Percentiles rank a stretch among this genome's conserved stretches.
Evolutionary conservation across 2,329 filamentous ascomycete genomes (phyloP).

Genomic region (Microascus cirrosus): DNA sequence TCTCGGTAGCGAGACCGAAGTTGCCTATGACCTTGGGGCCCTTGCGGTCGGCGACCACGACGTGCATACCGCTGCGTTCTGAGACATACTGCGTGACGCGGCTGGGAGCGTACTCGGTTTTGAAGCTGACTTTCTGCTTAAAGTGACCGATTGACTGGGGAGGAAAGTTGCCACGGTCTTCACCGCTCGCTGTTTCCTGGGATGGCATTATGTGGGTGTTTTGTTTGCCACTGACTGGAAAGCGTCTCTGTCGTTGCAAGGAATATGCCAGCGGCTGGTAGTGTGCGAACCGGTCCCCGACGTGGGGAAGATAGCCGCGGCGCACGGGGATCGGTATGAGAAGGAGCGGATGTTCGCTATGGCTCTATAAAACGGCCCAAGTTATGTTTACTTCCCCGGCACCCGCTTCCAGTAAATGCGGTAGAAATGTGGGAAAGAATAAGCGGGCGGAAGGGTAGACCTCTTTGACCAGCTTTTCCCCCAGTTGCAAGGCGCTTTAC

Average conservation of each 20-base stretch:
- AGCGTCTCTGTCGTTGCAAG: background rate
- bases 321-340: background rate
- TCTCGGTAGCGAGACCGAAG: constrained; percentile 92
- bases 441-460: background rate
- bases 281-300: background rate
- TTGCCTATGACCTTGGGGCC: constrained; percentile 94
- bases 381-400: background rate
- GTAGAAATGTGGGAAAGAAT: background rate
- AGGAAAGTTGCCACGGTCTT: background rate
- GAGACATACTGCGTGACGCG: constrained; percentile 94
- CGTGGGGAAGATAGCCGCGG: background rate
- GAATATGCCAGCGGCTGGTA: background rate
- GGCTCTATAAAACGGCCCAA: background rate
- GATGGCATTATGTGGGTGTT: background rate
- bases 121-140: constrained; percentile 43
- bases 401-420: background rate
- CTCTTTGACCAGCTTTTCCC: background rate
- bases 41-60: constrained; percentile 82
- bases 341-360: background rate
- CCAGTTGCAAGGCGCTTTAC: background rate
- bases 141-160: constrained; percentile 3
- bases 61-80: constrained; percentile 84
- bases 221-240: background rate
- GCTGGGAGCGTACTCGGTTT: constrained; percentile 80
- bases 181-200: background rate